These are phyloP conservation scores for Ogataea kodamae DNA, from an alignment of 805 yeast species.

Conservation along the genomic window DNA sequence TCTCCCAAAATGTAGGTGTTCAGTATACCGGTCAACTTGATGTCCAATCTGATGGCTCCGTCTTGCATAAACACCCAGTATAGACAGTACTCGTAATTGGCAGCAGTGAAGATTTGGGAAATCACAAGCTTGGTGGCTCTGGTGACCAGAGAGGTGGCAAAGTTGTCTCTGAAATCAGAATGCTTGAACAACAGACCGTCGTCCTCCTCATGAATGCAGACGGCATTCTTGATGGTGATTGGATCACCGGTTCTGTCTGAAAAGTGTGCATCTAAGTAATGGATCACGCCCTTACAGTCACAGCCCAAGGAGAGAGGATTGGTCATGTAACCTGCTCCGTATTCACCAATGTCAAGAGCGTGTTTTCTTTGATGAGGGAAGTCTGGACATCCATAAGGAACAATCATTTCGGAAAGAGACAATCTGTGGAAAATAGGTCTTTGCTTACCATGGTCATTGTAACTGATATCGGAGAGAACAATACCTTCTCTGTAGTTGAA, in stretches of 20 bases:
- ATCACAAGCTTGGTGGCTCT: constrained; percentile 71
- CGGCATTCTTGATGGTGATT: constrained; percentile 67
- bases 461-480: constrained; percentile 67
- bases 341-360: constrained; percentile 83
- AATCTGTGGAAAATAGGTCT: constrained; percentile 77
- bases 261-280: constrained; percentile 77
- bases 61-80: constrained; percentile 83
- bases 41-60: constrained; percentile 76
- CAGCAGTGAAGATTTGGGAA: constrained; percentile 83
- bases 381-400: constrained; percentile 77
- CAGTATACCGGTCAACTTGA: constrained; percentile 78
- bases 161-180: constrained; percentile 79
- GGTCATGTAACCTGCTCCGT: constrained; percentile 84
- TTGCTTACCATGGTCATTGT: constrained; percentile 71
- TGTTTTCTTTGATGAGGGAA: constrained; percentile 83
- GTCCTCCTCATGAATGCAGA: constrained; percentile 85
- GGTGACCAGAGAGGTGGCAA: constrained; percentile 69
- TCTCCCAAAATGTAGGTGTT: constrained; percentile 66
- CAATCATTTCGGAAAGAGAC: constrained; percentile 79
- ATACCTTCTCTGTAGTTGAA: constrained; percentile 86
- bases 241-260: constrained; percentile 66
- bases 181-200: constrained; percentile 78
- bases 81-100: constrained; percentile 80
- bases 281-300: constrained; percentile 84
- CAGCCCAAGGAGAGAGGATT: constrained; percentile 77